These are phyloP conservation scores for Tulasnella calospora DNA, from an alignment of 768 basidiomycete species.

Conservation along the genomic window DNA sequence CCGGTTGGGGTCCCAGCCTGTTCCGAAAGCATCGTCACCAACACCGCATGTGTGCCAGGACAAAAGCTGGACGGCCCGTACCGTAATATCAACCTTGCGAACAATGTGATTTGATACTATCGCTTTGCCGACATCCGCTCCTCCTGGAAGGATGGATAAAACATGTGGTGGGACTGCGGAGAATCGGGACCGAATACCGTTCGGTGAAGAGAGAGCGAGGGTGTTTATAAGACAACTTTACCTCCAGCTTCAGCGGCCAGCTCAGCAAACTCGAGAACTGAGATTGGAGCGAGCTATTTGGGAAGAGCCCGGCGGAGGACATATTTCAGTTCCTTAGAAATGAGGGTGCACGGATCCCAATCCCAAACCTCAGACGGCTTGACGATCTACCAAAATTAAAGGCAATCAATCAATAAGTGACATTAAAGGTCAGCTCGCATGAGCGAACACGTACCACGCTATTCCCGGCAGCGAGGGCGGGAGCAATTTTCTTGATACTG, in stretches of 20 bases:
- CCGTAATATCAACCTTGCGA: constrained; percentile 80
- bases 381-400: constrained; percentile 33
- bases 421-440: background rate
- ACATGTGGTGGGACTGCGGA: constrained; percentile 68
- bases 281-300: constrained; percentile 66
- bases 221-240: constrained; percentile 34
- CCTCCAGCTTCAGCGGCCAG: constrained; percentile 63
- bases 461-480: constrained; percentile 79
- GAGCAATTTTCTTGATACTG: constrained; percentile 82
- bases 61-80: constrained; percentile 36
- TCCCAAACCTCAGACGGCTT: constrained; percentile 68
- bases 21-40: background rate
- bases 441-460: constrained; percentile 48
- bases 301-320: background rate
- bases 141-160: constrained; percentile 68
- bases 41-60: background rate
- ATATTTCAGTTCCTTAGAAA: background rate
- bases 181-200: background rate
- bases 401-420: background rate
- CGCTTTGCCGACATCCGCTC: constrained; percentile 57
- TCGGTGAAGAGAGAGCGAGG: background rate
- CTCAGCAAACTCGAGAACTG: constrained; percentile 69
- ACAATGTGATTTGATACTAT: constrained; percentile 62
- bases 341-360: constrained; percentile 23
- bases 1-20: constrained; percentile 78